Base-by-base conservation (phyloP, 2,329 filamentous ascomycete genomes). In the Fusarium graminum region DNA sequence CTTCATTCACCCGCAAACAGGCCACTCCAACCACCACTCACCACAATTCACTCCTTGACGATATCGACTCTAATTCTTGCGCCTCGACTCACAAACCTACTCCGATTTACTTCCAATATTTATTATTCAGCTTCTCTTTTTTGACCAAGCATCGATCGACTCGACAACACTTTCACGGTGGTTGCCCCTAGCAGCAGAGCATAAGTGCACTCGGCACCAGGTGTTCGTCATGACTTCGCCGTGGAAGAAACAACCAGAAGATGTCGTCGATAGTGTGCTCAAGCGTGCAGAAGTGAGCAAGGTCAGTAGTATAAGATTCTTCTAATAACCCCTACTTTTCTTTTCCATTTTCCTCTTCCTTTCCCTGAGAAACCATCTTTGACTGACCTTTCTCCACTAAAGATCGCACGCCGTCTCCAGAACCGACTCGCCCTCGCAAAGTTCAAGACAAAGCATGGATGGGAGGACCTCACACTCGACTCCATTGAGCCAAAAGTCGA, bases 361-460 rank as follows among this genome's bases (percentile, higher is more conserved):
- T 45, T 26, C 26, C 38, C 13, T 55, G 25, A 22, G 17, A 26
- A 43, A 38, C 32, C 26, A 54, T 39, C 41, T 28, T 44, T 46
- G 61, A 54, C 62, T 73, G 52, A 72, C 68, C 53, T 50, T 65
- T 71, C 55, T 44, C 53, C 63, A 51, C 59, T 59, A 54, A 76
- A 98, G 95, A 97, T 99, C 83, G 95, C 94, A 72, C 87, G 94
- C 77, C 92, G 91, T 74, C 85, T 99, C 54, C 93, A 98, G 81
- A 93, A 97, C 82, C 92, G 94, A 67, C 88, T 99, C 61, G 94
- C 95, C 59, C 88, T 98, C 67, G 95, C 95, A 76, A 95, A 96
- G 79, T 95, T 97, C 86, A 98, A 98, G 82, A 93, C 95, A 70
- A 93, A 96, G 80, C 91, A 97, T 81, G 94, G 94, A 77, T 96